Conservation (phyloP, 441 rosid genomes). For the Eutrema salsugineum region DNA sequence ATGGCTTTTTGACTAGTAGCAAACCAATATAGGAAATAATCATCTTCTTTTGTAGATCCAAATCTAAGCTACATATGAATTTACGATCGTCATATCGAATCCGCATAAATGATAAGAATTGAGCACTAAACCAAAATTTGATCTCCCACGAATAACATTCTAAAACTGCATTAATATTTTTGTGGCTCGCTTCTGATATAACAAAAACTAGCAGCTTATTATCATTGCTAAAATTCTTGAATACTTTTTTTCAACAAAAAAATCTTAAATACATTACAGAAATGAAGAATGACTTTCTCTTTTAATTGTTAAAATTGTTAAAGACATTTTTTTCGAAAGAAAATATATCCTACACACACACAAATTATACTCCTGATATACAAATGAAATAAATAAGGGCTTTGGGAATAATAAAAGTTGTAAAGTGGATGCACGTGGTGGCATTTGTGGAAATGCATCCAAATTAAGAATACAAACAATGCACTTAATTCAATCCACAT, state of each 20-base stretch:
- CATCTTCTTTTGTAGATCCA: not conserved
- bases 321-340: not conserved
- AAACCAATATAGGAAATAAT: not conserved
- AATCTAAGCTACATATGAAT: not conserved
- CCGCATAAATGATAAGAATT: not conserved
- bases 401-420: no score
- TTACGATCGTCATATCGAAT: not conserved
- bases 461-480: conserved; percentile 17
- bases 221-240: no score
- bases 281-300: not conserved
- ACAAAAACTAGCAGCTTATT: no score
- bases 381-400: not conserved
- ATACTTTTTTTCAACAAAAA: no score
- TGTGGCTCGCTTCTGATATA: no score
- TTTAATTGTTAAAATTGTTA: not conserved
- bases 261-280: not conserved
- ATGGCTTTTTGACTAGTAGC: not conserved
- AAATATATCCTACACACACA: not conserved
- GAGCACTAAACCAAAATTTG: not conserved
- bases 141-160: not conserved
- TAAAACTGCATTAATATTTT: not conserved
- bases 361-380: not conserved
- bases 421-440: conserved; percentile 8
- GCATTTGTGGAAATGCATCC: conserved; percentile 13
- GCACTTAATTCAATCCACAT: conserved; percentile 21